Evolutionary conservation across 2,329 filamentous ascomycete species (phyloP).

Genomic region (Teratosphaeria pseudoeucalypti): DNA sequence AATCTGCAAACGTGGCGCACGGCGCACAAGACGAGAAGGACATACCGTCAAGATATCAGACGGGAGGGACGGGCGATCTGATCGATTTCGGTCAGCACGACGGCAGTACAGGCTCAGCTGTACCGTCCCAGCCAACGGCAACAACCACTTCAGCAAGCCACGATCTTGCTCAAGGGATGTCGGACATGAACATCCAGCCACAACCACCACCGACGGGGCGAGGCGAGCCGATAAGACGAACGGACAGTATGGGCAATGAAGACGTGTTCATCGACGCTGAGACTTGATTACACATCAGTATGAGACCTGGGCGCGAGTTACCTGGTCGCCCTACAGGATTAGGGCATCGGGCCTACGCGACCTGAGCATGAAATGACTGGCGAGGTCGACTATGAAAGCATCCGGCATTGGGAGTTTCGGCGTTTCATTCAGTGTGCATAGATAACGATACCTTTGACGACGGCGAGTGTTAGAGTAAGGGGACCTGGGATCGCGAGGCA

Average conservation of each 20-base stretch:
- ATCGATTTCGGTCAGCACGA: constrained; percentile 49
- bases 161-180: constrained; percentile 1
- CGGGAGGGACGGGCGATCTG: constrained; percentile 31
- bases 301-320: not conserved
- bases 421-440: not conserved
- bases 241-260: constrained; percentile 33
- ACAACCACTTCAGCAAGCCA: constrained; percentile 3
- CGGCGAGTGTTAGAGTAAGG: not conserved
- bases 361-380: not conserved
- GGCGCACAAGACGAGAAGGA: constrained; percentile 3
- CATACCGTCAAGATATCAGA: not conserved
- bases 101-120: constrained; percentile 2
- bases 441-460: not conserved
- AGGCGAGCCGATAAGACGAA: constrained; percentile 20
- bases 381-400: not conserved
- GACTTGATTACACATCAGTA: constrained; percentile 12
- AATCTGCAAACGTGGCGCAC: constrained; percentile 1
- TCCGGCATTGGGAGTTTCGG: not conserved
- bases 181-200: constrained; percentile 8
- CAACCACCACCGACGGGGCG: constrained; percentile 3
- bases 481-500: not conserved
- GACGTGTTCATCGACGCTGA: constrained; percentile 41
- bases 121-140: constrained; percentile 4
- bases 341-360: not conserved
- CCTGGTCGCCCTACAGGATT: not conserved